Evolutionary conservation across 768 basidiomycete genomes (phyloP).

Genomic region (Grammothele lineata): DNA sequence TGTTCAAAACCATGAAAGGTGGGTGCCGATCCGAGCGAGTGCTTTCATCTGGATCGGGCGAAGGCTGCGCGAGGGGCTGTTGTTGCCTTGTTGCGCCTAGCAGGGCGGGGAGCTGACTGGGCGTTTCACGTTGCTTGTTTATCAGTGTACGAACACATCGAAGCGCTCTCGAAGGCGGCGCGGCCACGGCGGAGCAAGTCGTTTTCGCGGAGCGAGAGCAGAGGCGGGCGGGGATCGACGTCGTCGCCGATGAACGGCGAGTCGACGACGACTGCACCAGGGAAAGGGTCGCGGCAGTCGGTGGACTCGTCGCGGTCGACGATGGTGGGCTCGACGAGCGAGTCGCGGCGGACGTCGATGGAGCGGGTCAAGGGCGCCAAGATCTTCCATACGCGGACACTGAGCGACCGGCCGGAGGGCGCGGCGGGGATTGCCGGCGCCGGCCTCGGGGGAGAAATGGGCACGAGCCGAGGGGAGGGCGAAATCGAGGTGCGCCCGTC

Average conservation of each 20-base stretch:
- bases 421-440: no score
- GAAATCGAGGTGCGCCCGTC: constrained; percentile 21
- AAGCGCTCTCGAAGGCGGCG: constrained; percentile 54
- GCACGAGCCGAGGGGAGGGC: constrained; percentile 9
- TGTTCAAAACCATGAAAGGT: constrained; percentile 89
- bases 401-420: constrained; percentile 32
- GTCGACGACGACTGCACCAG: constrained; percentile 1
- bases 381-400: constrained; percentile 51
- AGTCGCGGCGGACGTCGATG: constrained; percentile 45
- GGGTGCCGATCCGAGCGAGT: constrained; percentile 21
- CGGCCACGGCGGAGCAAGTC: constrained; percentile 68
- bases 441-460: constrained; percentile 32
- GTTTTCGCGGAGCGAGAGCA: constrained; percentile 49
- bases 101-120: no score
- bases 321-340: constrained; percentile 22
- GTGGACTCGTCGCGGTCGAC: constrained; percentile 34
- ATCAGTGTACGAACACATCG: constrained; percentile 77
- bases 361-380: constrained; percentile 63
- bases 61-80: no score
- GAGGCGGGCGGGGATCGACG: constrained; percentile 34
- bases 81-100: no score
- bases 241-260: constrained; percentile 32
- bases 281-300: constrained; percentile 26
- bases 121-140: no score
- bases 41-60: no score